A percentile compares a stretch with the other conserved stretches of the same genome.
Evolutionary conservation across 2,329 filamentous ascomycete genomes (phyloP).

Genomic region (Fusarium circinatum): DNA sequence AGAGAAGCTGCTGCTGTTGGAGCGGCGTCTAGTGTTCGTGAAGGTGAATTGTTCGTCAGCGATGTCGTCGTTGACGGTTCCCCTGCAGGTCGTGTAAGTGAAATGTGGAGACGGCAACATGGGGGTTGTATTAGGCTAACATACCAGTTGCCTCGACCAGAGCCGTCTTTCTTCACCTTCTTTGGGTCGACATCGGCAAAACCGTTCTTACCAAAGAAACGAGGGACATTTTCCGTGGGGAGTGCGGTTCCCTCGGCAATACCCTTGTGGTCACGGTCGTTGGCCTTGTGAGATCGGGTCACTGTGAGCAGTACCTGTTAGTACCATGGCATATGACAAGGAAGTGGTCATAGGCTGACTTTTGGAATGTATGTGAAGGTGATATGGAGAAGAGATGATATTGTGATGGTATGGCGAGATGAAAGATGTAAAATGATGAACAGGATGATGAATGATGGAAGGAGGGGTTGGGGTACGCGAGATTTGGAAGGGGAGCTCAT

Average conservation of each 20-base stretch:
- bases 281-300: conserved; percentile 97
- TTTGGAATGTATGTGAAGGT: conserved; percentile 10
- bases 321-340: neutral
- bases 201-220: conserved; percentile 92
- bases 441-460: conserved; percentile 31
- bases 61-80: conserved; percentile 82
- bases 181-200: conserved; percentile 84
- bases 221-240: conserved; percentile 80
- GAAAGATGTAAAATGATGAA: conserved; percentile 9
- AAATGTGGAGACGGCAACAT: neutral
- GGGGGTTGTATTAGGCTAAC: conserved; percentile 44
- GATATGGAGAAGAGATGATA: neutral
- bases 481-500: conserved; percentile 20
- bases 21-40: conserved; percentile 87
- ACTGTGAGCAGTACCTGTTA: conserved; percentile 63
- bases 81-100: conserved; percentile 66
- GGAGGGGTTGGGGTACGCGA: conserved; percentile 28
- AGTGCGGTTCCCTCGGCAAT: conserved; percentile 78
- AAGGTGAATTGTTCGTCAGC: conserved; percentile 87
- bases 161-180: conserved; percentile 97
- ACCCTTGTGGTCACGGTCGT: conserved; percentile 89
- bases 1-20: conserved; percentile 84
- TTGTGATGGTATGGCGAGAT: conserved; percentile 7
- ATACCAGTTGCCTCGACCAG: conserved; percentile 94
- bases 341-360: conserved; percentile 30